phyloP scores from a whole-genome alignment of 1,284 basidiomycete genomes.

The Paramarasmius palmivorus region DNA sequence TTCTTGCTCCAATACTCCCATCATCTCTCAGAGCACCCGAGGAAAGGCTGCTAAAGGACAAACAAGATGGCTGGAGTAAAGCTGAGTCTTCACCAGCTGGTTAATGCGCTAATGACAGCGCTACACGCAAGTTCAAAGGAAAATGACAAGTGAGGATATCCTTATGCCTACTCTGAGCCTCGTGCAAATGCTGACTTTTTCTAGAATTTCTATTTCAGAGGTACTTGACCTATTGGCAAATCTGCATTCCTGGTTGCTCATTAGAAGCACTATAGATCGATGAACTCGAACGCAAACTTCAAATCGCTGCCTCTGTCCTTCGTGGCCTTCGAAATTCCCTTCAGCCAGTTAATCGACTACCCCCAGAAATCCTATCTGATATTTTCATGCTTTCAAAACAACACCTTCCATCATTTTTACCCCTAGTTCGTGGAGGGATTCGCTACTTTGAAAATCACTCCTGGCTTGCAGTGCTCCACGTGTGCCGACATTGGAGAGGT shows the following conservation, averaged over 20 bases:
- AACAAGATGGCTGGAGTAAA: conserved; percentile 9
- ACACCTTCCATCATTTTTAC: conserved; percentile 15
- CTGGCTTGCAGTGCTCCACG: conserved; percentile 18
- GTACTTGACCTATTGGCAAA: background rate
- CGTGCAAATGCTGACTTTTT: background rate
- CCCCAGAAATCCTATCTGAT: conserved; percentile 16
- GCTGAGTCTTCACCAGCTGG: conserved; percentile 11
- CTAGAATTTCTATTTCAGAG: background rate
- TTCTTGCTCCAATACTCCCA: too few species aligned
- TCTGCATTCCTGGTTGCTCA: conserved; percentile 1
- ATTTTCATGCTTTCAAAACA: conserved; percentile 12
- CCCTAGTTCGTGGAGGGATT: conserved; percentile 7
- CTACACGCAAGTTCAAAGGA: conserved; percentile 11
- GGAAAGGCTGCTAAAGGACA: too few species aligned
- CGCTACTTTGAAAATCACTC: conserved; percentile 9
- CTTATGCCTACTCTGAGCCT: background rate
- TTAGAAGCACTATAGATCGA: conserved; percentile 15
- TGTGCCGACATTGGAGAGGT: conserved; percentile 18
- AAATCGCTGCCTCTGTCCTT: conserved; percentile 16
- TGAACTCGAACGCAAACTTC: conserved; percentile 14
- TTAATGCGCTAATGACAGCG: conserved; percentile 9
- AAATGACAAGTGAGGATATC: conserved; percentile 12
- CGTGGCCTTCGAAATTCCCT: conserved; percentile 17
- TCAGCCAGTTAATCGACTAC: conserved; percentile 18
- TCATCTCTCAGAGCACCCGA: too few species aligned